A percentile compares a stretch with the other conserved stretches of the same genome.
These are phyloP conservation scores for Centella asiatica DNA, from an alignment of 129 eudicot genomes.

Conservation along the genomic window DNA sequence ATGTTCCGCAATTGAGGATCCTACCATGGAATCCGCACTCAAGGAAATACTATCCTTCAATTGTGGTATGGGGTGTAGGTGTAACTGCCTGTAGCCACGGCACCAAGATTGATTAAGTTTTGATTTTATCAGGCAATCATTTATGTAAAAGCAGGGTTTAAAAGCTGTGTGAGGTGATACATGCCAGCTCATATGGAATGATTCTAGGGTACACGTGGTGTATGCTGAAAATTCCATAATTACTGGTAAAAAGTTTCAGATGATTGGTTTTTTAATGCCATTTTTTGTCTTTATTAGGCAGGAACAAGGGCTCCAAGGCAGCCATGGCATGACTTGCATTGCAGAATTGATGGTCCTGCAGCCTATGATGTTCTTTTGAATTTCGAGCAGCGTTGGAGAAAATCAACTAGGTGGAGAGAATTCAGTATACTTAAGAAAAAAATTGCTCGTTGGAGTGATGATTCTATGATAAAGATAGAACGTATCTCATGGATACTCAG, in stretches of 20 bases:
- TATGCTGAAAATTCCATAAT: not conserved
- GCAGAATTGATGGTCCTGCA: slow-evolving; percentile 93
- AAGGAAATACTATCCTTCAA: not conserved
- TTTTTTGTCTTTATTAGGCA: slow-evolving; percentile 29
- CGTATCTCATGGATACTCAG: slow-evolving; percentile 98
- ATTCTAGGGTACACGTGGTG: not conserved
- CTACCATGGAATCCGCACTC: not conserved
- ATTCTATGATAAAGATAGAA: slow-evolving; percentile 77
- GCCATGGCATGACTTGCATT: slow-evolving; percentile 99
- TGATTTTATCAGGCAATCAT: not conserved
- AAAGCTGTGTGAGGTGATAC: not conserved
- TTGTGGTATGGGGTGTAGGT: not conserved
- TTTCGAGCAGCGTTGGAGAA: slow-evolving; percentile 96
- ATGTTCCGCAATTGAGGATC: no score
- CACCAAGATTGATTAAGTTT: not conserved
- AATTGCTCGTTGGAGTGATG: slow-evolving; percentile 81
- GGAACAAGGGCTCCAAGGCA: slow-evolving; percentile 94
- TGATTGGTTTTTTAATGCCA: not conserved
- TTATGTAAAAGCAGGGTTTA: not conserved
- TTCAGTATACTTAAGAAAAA: slow-evolving; percentile 56
- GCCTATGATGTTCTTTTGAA: slow-evolving; percentile 94
- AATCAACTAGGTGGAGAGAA: slow-evolving; percentile 80
- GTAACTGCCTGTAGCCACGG: not conserved
- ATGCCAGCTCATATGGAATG: not conserved
- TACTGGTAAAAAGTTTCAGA: not conserved